Evolutionary conservation across 2,329 filamentous ascomycete species (phyloP).

Genomic region (Aspergillus udagawae): DNA sequence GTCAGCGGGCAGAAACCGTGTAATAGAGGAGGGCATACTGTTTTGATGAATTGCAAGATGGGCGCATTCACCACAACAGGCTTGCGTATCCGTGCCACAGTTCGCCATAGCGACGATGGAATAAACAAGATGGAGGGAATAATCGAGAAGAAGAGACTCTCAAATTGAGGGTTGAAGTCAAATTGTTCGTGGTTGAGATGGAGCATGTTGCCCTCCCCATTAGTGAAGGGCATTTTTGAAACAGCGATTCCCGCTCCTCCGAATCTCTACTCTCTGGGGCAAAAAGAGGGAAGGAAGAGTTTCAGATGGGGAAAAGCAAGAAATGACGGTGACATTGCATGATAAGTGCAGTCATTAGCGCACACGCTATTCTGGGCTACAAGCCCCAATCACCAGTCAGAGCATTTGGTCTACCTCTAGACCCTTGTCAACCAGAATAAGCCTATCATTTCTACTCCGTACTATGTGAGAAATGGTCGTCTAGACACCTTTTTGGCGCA

Average conservation of each 20-base stretch:
- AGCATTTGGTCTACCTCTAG: too few species aligned
- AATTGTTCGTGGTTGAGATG: slow-evolving; percentile 7
- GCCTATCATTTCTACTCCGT: too few species aligned
- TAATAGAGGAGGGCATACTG: slow-evolving; percentile 13
- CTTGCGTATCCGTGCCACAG: slow-evolving; percentile 23
- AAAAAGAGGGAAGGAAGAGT: neutral
- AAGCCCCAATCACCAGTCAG: neutral
- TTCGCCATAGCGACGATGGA: slow-evolving; percentile 24
- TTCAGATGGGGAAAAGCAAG: neutral
- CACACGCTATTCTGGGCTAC: neutral
- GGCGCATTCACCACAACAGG: slow-evolving; percentile 28
- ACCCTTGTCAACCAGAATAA: too few species aligned
- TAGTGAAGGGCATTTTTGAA: neutral
- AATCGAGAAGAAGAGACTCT: slow-evolving; percentile 14
- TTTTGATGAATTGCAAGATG: slow-evolving; percentile 24
- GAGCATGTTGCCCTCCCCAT: slow-evolving; percentile 1
- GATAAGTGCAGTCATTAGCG: neutral
- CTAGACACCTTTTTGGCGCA: too few species aligned
- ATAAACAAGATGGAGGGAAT: slow-evolving; percentile 10
- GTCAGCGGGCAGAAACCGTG: too few species aligned
- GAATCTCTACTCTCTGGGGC: neutral
- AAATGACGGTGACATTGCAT: neutral
- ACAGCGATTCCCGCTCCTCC: neutral
- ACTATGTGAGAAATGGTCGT: too few species aligned
- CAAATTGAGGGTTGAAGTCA: slow-evolving; percentile 13